Conservation (phyloP, 2,329 filamentous ascomycete species). For the Alternaria dauci region DNA sequence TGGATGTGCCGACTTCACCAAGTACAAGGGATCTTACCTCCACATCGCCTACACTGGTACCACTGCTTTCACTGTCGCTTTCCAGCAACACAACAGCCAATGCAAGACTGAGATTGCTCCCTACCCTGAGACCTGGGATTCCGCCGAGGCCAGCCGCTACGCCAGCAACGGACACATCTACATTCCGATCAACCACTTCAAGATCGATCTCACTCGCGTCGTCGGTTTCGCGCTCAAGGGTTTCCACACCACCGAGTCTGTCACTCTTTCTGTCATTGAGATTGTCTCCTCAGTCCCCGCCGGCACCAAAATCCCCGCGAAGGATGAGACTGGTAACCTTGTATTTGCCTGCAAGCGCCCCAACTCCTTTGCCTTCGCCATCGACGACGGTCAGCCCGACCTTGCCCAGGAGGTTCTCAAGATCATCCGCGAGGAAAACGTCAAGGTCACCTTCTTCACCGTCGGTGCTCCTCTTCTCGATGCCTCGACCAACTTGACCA, state of each 20-base stretch:
- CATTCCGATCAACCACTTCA: constrained; percentile 72
- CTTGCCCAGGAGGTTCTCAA: constrained; percentile 68
- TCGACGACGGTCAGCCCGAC: constrained; percentile 71
- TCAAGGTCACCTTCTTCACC: constrained; percentile 76
- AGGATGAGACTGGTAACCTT: constrained; percentile 68
- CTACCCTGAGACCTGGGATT: constrained; percentile 73
- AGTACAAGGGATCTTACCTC: constrained; percentile 66
- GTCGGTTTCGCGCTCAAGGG: constrained; percentile 70
- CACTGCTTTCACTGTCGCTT: constrained; percentile 68
- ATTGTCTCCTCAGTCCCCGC: constrained; percentile 65
- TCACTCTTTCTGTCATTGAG: constrained; percentile 67
- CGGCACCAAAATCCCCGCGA: constrained; percentile 63
- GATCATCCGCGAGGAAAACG: constrained; percentile 67
- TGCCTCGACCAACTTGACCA: constrained; percentile 66
- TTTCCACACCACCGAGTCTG: constrained; percentile 63
- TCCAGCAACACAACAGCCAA: constrained; percentile 71
- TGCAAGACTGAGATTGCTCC: constrained; percentile 66
- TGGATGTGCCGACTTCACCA: constrained; percentile 64
- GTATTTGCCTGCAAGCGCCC: constrained; percentile 71
- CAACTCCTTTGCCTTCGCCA: constrained; percentile 76
- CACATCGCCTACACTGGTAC: constrained; percentile 71
- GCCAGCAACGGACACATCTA: constrained; percentile 66
- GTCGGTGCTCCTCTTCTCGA: constrained; percentile 71
- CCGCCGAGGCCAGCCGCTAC: constrained; percentile 70
- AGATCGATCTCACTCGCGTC: constrained; percentile 64